phyloP scores from a whole-genome alignment of 2,329 filamentous ascomycete genomes.

The Cadophora sp. region DNA sequence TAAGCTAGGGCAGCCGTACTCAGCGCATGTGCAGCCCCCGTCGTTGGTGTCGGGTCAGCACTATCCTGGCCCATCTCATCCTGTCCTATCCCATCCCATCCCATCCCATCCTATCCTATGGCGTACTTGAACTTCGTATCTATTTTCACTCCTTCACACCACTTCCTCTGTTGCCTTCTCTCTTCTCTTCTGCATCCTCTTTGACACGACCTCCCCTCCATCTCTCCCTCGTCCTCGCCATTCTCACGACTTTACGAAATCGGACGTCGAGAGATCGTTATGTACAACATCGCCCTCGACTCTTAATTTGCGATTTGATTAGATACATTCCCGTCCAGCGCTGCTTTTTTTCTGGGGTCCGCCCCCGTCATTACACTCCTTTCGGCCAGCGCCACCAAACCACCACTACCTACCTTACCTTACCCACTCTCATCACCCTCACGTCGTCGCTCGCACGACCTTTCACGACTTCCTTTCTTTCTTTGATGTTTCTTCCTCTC shows the following conservation, averaged over 20 bases:
- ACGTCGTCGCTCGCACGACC: neutral
- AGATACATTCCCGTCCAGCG: neutral
- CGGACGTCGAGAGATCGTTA: neutral
- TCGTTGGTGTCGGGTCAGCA: neutral
- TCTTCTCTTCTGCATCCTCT: neutral
- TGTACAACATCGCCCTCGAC: neutral
- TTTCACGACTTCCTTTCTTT: neutral
- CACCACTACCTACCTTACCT: too few species aligned
- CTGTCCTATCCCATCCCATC: too few species aligned
- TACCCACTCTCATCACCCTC: neutral
- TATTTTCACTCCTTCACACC: conserved; percentile 4
- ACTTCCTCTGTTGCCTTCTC: neutral
- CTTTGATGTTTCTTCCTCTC: neutral
- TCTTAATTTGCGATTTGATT: conserved; percentile 15
- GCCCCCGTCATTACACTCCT: conserved; percentile 1
- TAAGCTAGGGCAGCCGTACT: neutral
- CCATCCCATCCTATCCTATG: too few species aligned
- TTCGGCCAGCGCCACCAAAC: conserved; percentile 4
- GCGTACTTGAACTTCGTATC: too few species aligned
- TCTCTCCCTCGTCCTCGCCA: neutral
- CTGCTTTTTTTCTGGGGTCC: neutral
- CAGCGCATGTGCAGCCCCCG: neutral
- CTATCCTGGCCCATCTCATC: neutral
- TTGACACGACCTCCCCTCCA: neutral
- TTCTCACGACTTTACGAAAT: neutral